Evolutionary conservation across 1,284 basidiomycete genomes (phyloP), one percentile per base, ranked within the genome.

Genomic region (Ceratobasidium papillatum): DNA sequence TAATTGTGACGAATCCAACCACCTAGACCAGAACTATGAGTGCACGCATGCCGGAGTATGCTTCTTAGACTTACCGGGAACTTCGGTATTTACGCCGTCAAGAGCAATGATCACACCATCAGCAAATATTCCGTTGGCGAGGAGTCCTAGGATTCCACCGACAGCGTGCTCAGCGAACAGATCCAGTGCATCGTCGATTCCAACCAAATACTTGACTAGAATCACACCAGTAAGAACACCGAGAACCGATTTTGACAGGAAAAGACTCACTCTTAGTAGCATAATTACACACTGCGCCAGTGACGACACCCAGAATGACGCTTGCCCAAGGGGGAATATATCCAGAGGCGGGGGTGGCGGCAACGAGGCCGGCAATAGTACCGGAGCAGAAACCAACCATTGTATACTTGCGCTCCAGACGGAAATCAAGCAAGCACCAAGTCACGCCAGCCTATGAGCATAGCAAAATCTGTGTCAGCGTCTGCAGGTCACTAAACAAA

Each of bases 111-210:
- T 84, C 19, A 81, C 81, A 12, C 80, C 82, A 27, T 88, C 90
- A 0, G 93, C 93, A 78, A 98, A 98, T 79, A 96, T 85, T 1
- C 84, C 93, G 78, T 94, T 95, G 79, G 89, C 82, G 52, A 98
- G 80, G 45, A 94, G 86, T 51, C 96, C 95, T 65, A 97, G 86
- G 27, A 96, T 89, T 61, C 96, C 96, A 3, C 94, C 94, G 22
- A 98, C 83, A 52, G 93, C 95, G 85, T 99, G 95, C 79, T 95
- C 92, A n/a, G 93, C 91, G 81, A 93, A 94, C 75, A 95, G 87
- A 87, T 95, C 93, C 64, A 95, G 89, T 0, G 92, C 90, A 79
- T 95, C 94, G 81, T 96, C 94, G 64, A 94, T 88, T 25, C 85
- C 84, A 75, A 92, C 77, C 52, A 89, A 78, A 78, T 88, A 87